phyloP scores from a whole-genome alignment of 495 filamentous ascomycete genomes.

The Aspergillus baeticus region DNA sequence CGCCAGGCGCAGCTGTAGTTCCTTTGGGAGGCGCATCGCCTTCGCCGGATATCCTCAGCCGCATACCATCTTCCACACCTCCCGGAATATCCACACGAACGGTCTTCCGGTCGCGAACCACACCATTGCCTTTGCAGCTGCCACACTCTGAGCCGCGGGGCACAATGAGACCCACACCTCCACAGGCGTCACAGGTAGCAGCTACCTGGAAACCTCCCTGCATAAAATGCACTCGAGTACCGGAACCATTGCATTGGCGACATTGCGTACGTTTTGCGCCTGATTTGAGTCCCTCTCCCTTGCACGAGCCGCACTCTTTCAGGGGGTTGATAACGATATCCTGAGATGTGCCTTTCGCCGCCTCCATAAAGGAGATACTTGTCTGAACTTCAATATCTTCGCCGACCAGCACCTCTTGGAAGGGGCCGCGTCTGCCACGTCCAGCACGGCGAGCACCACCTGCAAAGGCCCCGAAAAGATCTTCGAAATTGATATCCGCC shows the following conservation, averaged over 20 bases:
- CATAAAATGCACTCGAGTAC: constrained; percentile 82
- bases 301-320: constrained; percentile 75
- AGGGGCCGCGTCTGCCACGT: constrained; percentile 56
- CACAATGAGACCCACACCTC: constrained; percentile 67
- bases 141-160: constrained; percentile 78
- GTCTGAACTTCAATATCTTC: constrained; percentile 93
- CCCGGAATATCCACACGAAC: constrained; percentile 87
- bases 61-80: constrained; percentile 95
- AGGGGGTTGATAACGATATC: constrained; percentile 77
- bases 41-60: constrained; percentile 73
- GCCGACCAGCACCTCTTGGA: constrained; percentile 77
- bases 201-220: constrained; percentile 94
- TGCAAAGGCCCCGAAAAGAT: constrained; percentile 86
- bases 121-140: constrained; percentile 75
- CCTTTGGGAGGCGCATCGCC: constrained; percentile 83
- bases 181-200: constrained; percentile 79
- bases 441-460: constrained; percentile 60
- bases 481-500: constrained; percentile 88
- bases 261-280: constrained; percentile 72
- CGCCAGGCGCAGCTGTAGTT: constrained; percentile 53
- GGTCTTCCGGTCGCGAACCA: constrained; percentile 72
- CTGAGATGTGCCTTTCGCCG: constrained; percentile 81
- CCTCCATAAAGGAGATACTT: constrained; percentile 92
- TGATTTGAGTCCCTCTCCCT: constrained; percentile 78
- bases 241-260: constrained; percentile 79